These are phyloP conservation scores for Fusarium miscanthi DNA, from an alignment of 2,329 filamentous ascomycete species.

Conservation along the genomic window DNA sequence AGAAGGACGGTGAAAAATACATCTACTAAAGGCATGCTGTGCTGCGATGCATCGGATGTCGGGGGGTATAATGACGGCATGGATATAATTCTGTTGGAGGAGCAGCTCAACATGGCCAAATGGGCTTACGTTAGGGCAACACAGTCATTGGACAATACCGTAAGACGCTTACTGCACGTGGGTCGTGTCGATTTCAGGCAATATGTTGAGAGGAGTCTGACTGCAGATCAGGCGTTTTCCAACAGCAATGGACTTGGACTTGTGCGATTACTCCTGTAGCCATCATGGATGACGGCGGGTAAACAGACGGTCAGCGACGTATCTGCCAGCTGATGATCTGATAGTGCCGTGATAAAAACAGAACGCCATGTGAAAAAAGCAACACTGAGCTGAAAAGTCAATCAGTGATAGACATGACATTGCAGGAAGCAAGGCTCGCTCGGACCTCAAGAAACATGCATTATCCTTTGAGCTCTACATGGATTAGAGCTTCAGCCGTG, in stretches of 20 bases:
- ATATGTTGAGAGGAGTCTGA: conserved; percentile 12
- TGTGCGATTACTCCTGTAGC: not conserved
- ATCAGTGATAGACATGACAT: not conserved
- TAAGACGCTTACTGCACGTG: conserved; percentile 17
- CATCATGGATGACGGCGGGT: not conserved
- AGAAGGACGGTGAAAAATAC: conserved; percentile 3
- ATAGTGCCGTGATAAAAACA: not conserved
- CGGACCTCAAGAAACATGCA: not conserved
- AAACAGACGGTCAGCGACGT: not conserved
- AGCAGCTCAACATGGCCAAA: not conserved
- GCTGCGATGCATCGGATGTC: conserved; percentile 15
- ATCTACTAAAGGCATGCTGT: not conserved
- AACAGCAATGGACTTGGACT: not conserved
- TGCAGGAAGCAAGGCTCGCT: not conserved
- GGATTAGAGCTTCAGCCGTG: not conserved
- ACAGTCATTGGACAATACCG: not conserved
- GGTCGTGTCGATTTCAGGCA: conserved; percentile 7
- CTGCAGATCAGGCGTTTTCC: conserved; percentile 6
- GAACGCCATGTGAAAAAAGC: not conserved
- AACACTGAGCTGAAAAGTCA: not conserved
- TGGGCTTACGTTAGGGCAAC: not conserved
- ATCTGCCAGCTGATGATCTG: conserved; percentile 4
- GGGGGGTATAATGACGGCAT: conserved; percentile 24
- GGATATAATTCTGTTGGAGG: not conserved
- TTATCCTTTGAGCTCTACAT: not conserved